phyloP scores from a whole-genome alignment of 257 asterid genomes.

The Jaltomata sinuosa region DNA sequence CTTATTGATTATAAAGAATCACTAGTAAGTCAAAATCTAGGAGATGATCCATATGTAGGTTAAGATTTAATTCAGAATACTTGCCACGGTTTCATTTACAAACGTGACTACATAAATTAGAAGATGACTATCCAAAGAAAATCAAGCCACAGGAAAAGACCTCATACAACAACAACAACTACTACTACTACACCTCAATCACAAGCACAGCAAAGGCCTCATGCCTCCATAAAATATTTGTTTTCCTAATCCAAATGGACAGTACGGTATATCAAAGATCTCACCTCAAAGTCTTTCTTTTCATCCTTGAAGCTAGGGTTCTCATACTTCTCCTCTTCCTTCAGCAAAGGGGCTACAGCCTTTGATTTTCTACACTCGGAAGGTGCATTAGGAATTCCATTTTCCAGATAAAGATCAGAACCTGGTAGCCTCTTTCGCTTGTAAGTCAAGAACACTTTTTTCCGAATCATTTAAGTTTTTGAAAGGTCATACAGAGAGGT shows the following conservation, averaged over 20 bases:
- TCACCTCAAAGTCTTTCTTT: constrained; percentile 36
- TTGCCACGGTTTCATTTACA: not conserved
- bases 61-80: not conserved
- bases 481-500: not conserved
- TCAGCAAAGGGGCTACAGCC: constrained; percentile 5
- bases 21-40: not conserved
- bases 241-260: not conserved
- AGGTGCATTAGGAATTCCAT: constrained; percentile 12
- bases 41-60: not conserved
- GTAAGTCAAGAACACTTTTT: constrained; percentile 53
- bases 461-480: constrained; percentile 25
- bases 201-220: not conserved
- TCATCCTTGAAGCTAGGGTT: constrained; percentile 19
- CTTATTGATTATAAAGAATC: not conserved
- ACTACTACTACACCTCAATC: not conserved
- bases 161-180: not conserved
- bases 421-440: constrained; percentile 45
- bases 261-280: constrained; percentile 2
- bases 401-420: constrained; percentile 13
- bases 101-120: not conserved
- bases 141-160: constrained; percentile 4
- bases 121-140: not conserved
- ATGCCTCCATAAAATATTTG: not conserved
- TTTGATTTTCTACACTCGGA: constrained; percentile 7
- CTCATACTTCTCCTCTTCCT: constrained; percentile 16